Base-by-base conservation (phyloP, 345 rosid species). In the Lepidium sativum region DNA sequence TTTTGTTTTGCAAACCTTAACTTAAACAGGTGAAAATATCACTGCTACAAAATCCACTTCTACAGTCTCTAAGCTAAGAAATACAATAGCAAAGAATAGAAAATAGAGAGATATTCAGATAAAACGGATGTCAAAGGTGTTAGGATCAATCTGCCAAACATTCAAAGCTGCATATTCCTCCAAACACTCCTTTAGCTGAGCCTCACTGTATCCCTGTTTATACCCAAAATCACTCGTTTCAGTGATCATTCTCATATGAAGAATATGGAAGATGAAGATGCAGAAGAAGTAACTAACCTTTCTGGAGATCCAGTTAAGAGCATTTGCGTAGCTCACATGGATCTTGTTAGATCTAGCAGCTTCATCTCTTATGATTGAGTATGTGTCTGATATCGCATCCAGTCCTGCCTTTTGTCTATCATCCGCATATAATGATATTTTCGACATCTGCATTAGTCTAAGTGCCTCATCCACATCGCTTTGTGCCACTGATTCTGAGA, bases 401-500 rank as follows among this genome's bases (percentile, higher is more conserved):
- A 94, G 81, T 57, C 99, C 99, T 68, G 96, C 83, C 63, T 70
- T 82, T 44, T 85, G 91, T 42, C 97, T 79, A 41, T 94, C 99
- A 73, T 94, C 99, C 1, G 96, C 80, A 74, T 94, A 94, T 79
- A 94, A 41, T 8, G 99, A 91, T 83, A 91, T 90, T 51, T 94
- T 94, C 18, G 99, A 94, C 99, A 94, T 94, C 73, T 94, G 99
- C 95, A 91, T 94, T 56, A 91, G 73, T 69, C 99, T 79, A 18
- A 94, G 88, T 41, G 99, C 97, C 67, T 94, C 99, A 60, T 94
- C 99, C 72, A 94, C 97, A 55, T 94, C 99, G 67, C 97, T 94
- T 74, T 94, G 99, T 20, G 95, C 95, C 67, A 94, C 97, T 45
- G 83, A 75, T 70, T 88, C 96, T 15, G 99, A 91, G 78, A 94